phyloP scores from a whole-genome alignment of 148 eudicot genomes.

The Pouteria glomerata region DNA sequence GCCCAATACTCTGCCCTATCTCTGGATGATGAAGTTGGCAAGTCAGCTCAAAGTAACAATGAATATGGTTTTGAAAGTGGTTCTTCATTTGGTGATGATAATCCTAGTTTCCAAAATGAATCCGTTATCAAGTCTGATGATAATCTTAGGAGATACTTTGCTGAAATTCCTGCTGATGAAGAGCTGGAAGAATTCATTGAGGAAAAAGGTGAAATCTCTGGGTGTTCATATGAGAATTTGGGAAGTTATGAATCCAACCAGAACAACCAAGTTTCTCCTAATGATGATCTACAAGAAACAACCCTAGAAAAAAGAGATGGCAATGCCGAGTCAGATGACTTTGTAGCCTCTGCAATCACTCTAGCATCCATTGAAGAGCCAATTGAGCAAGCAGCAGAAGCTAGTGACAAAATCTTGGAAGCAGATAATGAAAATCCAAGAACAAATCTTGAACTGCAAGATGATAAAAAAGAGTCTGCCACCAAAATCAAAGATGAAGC shows the following conservation, averaged over 20 bases:
- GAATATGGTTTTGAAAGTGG: conserved; percentile 12
- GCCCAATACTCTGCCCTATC: conserved; percentile 21
- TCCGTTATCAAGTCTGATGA: conserved; percentile 18
- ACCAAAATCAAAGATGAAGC: too few relatives aligned
- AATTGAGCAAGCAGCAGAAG: background rate
- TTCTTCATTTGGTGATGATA: background rate
- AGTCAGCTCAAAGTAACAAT: conserved; percentile 11
- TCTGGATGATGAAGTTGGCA: conserved; percentile 11
- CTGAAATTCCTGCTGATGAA: conserved; percentile 25
- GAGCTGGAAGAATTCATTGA: conserved; percentile 22
- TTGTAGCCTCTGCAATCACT: background rate
- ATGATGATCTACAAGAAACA: conserved; percentile 9
- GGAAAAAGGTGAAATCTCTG: conserved; percentile 37
- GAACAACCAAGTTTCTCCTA: background rate
- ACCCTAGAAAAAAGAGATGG: conserved; percentile 4
- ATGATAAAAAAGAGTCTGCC: too few relatives aligned
- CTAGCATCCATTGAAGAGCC: background rate
- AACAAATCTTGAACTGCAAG: too few relatives aligned
- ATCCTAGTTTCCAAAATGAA: conserved; percentile 14
- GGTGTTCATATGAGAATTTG: conserved; percentile 17
- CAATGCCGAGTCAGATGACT: conserved; percentile 3
- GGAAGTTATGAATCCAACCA: conserved; percentile 1
- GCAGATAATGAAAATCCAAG: background rate
- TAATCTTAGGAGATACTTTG: conserved; percentile 6
- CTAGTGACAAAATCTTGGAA: conserved; percentile 1